Conservation (phyloP, 78 protist genomes). For the Dictyostelium capitatum region DNA sequence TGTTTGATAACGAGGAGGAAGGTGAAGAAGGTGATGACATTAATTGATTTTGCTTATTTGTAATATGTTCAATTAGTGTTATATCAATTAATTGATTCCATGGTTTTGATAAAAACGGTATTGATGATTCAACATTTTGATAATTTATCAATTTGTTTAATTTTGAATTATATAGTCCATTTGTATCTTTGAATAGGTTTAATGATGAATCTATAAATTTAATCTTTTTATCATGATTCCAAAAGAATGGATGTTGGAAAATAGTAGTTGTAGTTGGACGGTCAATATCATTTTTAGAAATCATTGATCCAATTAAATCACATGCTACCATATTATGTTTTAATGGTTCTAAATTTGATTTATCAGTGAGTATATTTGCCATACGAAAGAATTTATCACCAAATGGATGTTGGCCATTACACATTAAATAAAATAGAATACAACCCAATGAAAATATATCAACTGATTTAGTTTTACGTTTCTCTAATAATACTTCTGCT, state of each 20-base stretch:
- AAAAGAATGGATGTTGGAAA: constrained; percentile 53
- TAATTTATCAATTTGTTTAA: neutral
- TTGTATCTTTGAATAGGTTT: constrained; percentile 6
- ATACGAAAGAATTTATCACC: constrained; percentile 64
- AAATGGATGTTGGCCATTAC: constrained; percentile 62
- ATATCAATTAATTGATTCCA: constrained; percentile 58
- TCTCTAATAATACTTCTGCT: constrained; percentile 44
- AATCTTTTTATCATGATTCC: constrained; percentile 22
- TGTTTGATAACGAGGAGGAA: neutral
- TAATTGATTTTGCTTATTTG: neutral
- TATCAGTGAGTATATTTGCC: constrained; percentile 45
- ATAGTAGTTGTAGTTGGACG: constrained; percentile 24
- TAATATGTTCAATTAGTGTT: neutral
- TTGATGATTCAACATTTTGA: neutral
- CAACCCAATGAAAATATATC: constrained; percentile 74
- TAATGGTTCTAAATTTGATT: neutral
- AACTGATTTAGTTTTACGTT: constrained; percentile 55
- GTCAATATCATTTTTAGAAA: neutral
- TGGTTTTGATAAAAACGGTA: constrained; percentile 2
- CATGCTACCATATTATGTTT: neutral
- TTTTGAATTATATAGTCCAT: neutral
- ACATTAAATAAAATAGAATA: constrained; percentile 27
- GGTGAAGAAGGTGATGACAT: neutral
- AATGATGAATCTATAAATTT: constrained; percentile 37
- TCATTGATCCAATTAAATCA: constrained; percentile 38